Conservation (phyloP, 2,329 filamentous ascomycete genomes). For the Talaromyces sp. region DNA sequence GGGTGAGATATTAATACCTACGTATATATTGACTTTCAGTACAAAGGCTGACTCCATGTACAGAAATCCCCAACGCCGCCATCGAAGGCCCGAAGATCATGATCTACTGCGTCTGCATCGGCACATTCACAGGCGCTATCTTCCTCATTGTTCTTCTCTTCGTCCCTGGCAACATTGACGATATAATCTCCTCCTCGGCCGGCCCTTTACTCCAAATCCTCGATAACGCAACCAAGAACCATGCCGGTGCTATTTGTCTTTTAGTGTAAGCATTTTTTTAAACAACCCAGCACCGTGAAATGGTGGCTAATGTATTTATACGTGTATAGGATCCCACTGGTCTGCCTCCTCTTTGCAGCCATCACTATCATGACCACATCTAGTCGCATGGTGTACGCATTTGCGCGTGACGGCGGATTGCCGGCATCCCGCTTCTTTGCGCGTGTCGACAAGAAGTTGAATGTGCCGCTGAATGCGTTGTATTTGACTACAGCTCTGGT, state of each 20-base stretch:
- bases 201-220: slow-evolving; percentile 63
- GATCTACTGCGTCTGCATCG: slow-evolving; percentile 62
- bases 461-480: slow-evolving; percentile 65
- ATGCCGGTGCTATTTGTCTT: slow-evolving; percentile 60
- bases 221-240: slow-evolving; percentile 59
- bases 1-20: slow-evolving; percentile 21
- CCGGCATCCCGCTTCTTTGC: slow-evolving; percentile 60
- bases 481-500: slow-evolving; percentile 59
- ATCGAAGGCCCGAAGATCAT: slow-evolving; percentile 63
- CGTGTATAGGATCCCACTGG: slow-evolving; percentile 51
- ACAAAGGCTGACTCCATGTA: background rate
- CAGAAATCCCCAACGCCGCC: slow-evolving; percentile 44
- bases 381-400: slow-evolving; percentile 65
- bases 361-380: slow-evolving; percentile 64
- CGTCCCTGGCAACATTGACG: slow-evolving; percentile 56
- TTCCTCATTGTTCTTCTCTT: slow-evolving; percentile 64
- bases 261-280: slow-evolving; percentile 50
- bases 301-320: background rate
- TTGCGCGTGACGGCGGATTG: slow-evolving; percentile 63
- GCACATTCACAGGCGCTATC: slow-evolving; percentile 59
- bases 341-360: slow-evolving; percentile 63
- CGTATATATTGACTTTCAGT: too few species aligned
- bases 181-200: slow-evolving; percentile 53
- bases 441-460: slow-evolving; percentile 58
- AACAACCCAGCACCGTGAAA: background rate